Base-by-base conservation (phyloP, 805 yeast species). In the Metschnikowia borealis region DNA sequence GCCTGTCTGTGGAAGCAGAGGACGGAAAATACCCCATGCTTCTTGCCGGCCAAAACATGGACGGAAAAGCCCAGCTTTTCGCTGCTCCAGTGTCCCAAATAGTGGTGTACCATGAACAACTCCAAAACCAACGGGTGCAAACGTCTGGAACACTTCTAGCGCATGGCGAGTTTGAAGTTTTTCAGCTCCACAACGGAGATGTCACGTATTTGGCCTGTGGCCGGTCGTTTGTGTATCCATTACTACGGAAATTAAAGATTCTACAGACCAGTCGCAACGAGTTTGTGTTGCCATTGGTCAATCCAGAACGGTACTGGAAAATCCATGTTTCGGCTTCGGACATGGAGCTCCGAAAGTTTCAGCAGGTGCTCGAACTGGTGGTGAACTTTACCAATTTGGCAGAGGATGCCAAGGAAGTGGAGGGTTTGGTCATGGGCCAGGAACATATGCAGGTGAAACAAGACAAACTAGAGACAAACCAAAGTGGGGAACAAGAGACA, bases 261-360 rank as follows among this genome's bases (percentile, higher is more conserved):
- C 64, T 85, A 52, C 69, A 87, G 57, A 73, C 77, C 10, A 67
- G 70, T 20, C 54, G 51, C 43, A 71, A 71, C 45, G 78, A 76
- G 56, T 84, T 84, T 56, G 73, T 85, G 2, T 62, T 87, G 15
- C 84, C 89, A 0, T 73, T 88, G 50, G 81, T 80, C 26, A 87
- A 86, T 58, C 95, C 95, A 0, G 85, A 82, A 54, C 69, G 92
- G 58, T 86, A 81, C 64, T 88, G 95, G 96, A 75, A 75, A 51
- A 71, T 80, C 8, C 66, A 69, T 34, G 57, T 80, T 41, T 60
- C 75, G 0, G 63, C 60, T 3, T 70, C 73, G 41, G 46, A 50
- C 1, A 48, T 54, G 7, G 61, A 62, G 2, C 53, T 75, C 5
- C 52, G 54, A 3, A 54, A 54, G 18, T 61, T 75, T 45, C 73